Evolutionary conservation across 2,329 filamentous ascomycete species (phyloP).

Genomic region (Monosporascus sp.): DNA sequence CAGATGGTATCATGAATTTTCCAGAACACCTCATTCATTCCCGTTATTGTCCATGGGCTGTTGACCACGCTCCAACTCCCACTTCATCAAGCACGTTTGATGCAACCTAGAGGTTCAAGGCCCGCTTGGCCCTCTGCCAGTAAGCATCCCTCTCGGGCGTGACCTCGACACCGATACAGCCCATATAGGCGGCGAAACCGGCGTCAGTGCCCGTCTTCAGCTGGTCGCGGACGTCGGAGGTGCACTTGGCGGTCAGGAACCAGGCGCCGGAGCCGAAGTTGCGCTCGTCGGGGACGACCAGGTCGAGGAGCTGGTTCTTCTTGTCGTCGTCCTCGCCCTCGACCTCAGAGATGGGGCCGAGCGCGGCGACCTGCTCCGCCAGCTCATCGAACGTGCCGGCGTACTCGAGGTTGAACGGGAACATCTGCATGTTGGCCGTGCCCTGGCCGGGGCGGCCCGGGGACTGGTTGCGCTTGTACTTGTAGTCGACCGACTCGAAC

Average conservation of each 20-base stretch:
- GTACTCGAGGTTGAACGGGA: conserved; percentile 39
- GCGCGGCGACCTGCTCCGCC: conserved; percentile 23
- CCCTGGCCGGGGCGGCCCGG: conserved; percentile 61
- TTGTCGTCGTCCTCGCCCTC: conserved; percentile 17
- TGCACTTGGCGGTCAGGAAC: conserved; percentile 44
- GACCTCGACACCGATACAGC: conserved; percentile 36
- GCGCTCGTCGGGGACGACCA: conserved; percentile 42
- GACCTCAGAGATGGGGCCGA: conserved; percentile 17
- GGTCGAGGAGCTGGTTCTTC: conserved; percentile 35
- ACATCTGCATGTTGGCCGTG: conserved; percentile 53
- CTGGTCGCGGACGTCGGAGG: conserved; percentile 20
- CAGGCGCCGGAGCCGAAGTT: conserved; percentile 50
- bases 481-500: conserved; percentile 64
- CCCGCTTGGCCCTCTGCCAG: neutral
- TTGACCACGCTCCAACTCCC: too few relatives aligned
- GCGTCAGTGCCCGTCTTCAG: conserved; percentile 33
- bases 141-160: conserved; percentile 1
- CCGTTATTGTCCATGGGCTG: too few relatives aligned
- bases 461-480: conserved; percentile 63
- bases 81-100: neutral
- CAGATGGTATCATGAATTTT: too few relatives aligned
- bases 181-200: conserved; percentile 41
- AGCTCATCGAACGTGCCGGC: conserved; percentile 38
- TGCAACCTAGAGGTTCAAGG: neutral
- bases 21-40: too few relatives aligned